A percentile compares a stretch with the other conserved stretches of the same genome.
Evolutionary conservation across 768 basidiomycete genomes (phyloP).

Genomic region (Trametes sanguinea): DNA sequence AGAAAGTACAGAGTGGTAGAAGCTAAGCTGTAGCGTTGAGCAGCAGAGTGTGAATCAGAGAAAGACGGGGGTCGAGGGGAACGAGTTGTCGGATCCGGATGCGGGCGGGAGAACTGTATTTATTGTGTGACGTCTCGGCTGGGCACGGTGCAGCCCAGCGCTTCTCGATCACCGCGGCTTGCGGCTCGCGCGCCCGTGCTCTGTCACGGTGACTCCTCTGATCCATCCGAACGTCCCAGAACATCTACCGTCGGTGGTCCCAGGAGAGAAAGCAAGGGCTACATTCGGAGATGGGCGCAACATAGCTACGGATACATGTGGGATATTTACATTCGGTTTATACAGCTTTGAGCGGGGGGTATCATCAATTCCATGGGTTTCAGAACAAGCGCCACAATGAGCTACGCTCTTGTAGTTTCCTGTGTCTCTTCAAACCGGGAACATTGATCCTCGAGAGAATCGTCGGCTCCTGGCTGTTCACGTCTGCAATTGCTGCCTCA

Average conservation of each 20-base stretch:
- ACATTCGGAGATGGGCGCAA: not conserved
- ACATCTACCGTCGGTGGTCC: not conserved
- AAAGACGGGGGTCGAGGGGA: conserved; percentile 12
- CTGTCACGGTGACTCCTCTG: not conserved
- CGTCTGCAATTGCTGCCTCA: not conserved
- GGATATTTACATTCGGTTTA: not conserved
- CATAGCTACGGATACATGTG: not conserved
- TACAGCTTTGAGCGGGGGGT: not conserved
- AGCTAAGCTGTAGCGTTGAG: not conserved
- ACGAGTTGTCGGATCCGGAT: not conserved
- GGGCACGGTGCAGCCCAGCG: conserved; percentile 1
- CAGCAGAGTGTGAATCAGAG: not conserved
- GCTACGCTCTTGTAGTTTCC: conserved; percentile 26
- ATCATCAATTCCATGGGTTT: not conserved
- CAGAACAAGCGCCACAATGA: conserved; percentile 30
- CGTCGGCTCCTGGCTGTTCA: not conserved
- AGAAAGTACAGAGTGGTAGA: not conserved
- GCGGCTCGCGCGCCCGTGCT: not conserved
- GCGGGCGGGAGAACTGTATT: conserved; percentile 3
- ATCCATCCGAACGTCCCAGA: conserved; percentile 6
- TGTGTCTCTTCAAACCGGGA: conserved; percentile 23
- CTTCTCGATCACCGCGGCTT: not conserved
- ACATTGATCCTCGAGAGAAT: conserved; percentile 12
- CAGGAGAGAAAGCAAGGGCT: not conserved
- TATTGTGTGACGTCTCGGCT: conserved; percentile 16